phyloP scores from a whole-genome alignment of 1,284 basidiomycete species.

The Naganishia sp. region DNA sequence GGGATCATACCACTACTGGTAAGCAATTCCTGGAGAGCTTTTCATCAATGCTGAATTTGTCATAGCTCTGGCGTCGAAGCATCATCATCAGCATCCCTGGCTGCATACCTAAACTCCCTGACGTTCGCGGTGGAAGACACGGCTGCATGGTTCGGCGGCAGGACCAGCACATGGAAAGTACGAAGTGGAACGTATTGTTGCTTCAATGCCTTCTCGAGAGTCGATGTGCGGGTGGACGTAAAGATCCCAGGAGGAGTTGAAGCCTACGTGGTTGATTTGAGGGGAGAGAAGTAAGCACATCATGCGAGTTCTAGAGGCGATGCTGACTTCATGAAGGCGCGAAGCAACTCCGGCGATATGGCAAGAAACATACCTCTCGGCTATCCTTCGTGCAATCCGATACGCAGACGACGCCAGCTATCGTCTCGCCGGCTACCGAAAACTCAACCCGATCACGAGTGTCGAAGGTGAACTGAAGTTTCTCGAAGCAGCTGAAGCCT shows the following conservation, averaged over 20 bases:
- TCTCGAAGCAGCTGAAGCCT: constrained; percentile 81
- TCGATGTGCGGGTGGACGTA: constrained; percentile 95
- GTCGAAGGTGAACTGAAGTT: constrained; percentile 87
- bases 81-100: constrained; percentile 92
- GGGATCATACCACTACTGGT: constrained; percentile 84
- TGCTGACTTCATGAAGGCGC: constrained; percentile 61
- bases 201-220: constrained; percentile 96
- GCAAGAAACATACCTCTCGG: constrained; percentile 96
- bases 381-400: constrained; percentile 83
- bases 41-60: constrained; percentile 18
- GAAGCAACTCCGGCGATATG: constrained; percentile 90
- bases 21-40: constrained; percentile 11
- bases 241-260: constrained; percentile 97
- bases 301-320: neutral
- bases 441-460: constrained; percentile 89
- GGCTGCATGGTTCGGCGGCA: constrained; percentile 83
- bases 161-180: constrained; percentile 80
- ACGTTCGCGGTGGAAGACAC: constrained; percentile 92
- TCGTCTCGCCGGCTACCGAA: constrained; percentile 88
- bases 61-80: constrained; percentile 89
- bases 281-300: constrained; percentile 77
- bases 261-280: constrained; percentile 89
- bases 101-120: constrained; percentile 96
- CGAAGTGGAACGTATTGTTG: constrained; percentile 94
- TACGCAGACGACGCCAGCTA: constrained; percentile 96